These are phyloP conservation scores for Penicillium sclerotiorum DNA, from an alignment of 2,329 filamentous ascomycete species.

Conservation along the genomic window DNA sequence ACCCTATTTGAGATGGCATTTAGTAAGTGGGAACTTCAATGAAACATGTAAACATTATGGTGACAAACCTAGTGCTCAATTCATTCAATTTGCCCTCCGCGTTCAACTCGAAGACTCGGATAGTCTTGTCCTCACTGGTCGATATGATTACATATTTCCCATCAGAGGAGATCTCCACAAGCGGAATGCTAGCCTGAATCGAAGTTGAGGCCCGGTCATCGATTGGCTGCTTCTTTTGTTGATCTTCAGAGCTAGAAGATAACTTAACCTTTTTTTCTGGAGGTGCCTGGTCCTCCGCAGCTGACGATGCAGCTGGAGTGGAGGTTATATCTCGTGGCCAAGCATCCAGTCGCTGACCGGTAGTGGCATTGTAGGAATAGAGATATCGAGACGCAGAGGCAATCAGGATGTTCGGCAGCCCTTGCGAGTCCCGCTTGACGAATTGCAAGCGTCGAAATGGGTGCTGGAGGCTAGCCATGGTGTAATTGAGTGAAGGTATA, in stretches of 20 bases:
- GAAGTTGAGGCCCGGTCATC: conserved; percentile 17
- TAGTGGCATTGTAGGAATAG: conserved; percentile 64
- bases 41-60: background rate
- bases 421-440: conserved; percentile 29
- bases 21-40: conserved; percentile 11
- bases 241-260: conserved; percentile 30
- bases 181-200: conserved; percentile 64
- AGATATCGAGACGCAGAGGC: conserved; percentile 74
- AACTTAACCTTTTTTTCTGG: conserved; percentile 51
- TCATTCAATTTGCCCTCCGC: conserved; percentile 63
- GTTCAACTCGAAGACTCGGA: conserved; percentile 77
- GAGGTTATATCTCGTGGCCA: conserved; percentile 55
- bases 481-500: conserved; percentile 6
- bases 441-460: conserved; percentile 67
- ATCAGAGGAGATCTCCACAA: conserved; percentile 65
- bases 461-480: conserved; percentile 41
- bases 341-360: conserved; percentile 61
- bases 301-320: conserved; percentile 24
- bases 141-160: conserved; percentile 73
- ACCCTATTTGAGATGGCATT: conserved; percentile 50
- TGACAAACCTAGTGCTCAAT: conserved; percentile 69
- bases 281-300: conserved; percentile 35
- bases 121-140: conserved; percentile 87
- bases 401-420: conserved; percentile 59
- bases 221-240: conserved; percentile 20